Evolutionary conservation across 2,329 filamentous ascomycete species (phyloP), one percentile per base, ranked within the genome.

Genomic region (Coniochaeta sp.): DNA sequence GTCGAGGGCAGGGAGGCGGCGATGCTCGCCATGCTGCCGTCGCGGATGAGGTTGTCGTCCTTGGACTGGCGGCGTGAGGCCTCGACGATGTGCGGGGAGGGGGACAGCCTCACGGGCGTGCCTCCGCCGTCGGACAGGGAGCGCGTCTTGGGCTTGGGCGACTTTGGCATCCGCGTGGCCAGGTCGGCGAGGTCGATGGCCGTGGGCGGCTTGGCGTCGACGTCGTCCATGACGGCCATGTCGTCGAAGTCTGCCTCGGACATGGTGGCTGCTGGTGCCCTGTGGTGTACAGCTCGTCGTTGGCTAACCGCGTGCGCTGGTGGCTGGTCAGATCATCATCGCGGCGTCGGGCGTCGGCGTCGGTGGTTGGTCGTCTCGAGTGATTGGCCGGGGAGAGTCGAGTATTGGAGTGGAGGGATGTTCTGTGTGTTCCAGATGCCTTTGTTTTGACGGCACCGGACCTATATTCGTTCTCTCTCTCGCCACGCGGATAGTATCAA

Each of bases 71-170:
- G 76, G 17, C 80, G 77, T 44, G 80, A 72, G n/a, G 81, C 77
- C 59, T 82, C 79, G 59, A 83, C 71, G 57, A 85, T 81, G 64
- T 77, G 75, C 47, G 86, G 83, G 40, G 86, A 85, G 4, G 85
- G 80, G 5, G 82, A 85, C 19, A 86, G 73, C 64, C 80, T 77
- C 2, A 30, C 54, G 26, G 81, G 83, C 9, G 85, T 82, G 62
- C 76, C 75, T 62, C 78, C 79, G 55, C 84, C 83, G 70, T 90
- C 87, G 4, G 88, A 89, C 62, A 89, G 73, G 57, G 87, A 89
- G 63, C 87, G 79, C 42, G 82, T 78, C 72, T 85, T 88, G 60
- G 74, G 71, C 61, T 76, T 68, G 42, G 80, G 78, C 61, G 80
- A 77, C 60, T 70, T 66, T 16, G 32, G 19, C 22, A 57, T 19